phyloP scores from a whole-genome alignment of 1,284 basidiomycete genomes.

The Schizopora paradoxa region DNA sequence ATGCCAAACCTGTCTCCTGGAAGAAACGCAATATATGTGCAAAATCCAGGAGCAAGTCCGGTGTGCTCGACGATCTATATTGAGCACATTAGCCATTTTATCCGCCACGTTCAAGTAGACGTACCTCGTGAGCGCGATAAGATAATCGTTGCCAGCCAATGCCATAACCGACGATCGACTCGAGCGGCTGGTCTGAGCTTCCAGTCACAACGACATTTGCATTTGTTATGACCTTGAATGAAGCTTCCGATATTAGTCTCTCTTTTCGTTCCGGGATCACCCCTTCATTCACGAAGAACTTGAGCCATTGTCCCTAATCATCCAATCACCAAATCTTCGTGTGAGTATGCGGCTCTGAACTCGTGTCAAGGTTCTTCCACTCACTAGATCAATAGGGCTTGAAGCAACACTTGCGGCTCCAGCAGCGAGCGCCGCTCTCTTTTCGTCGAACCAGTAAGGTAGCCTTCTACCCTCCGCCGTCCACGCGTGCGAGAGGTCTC shows the following conservation, averaged over 20 bases:
- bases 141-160: slow-evolving; percentile 27
- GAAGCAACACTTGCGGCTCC: slow-evolving; percentile 40
- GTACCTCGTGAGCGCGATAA: slow-evolving; percentile 25
- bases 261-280: slow-evolving; percentile 36
- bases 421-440: slow-evolving; percentile 26
- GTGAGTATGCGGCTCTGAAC: neutral
- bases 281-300: slow-evolving; percentile 39
- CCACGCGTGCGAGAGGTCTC: slow-evolving; percentile 31
- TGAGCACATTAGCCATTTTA: neutral
- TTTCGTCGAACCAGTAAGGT: slow-evolving; percentile 27
- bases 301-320: slow-evolving; percentile 37
- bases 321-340: neutral
- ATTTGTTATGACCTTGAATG: slow-evolving; percentile 34
- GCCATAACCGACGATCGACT: slow-evolving; percentile 26
- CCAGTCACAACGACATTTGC: slow-evolving; percentile 24
- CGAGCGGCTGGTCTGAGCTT: slow-evolving; percentile 4
- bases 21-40: slow-evolving; percentile 24
- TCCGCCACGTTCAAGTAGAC: neutral
- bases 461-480: slow-evolving; percentile 22
- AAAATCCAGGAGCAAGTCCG: slow-evolving; percentile 28
- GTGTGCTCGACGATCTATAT: slow-evolving; percentile 26
- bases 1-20: slow-evolving; percentile 29
- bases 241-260: slow-evolving; percentile 34
- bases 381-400: slow-evolving; percentile 29
- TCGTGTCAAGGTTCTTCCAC: neutral